These are phyloP conservation scores for Myxozyma neglecta DNA, from an alignment of 805 yeast genomes.

Conservation along the genomic window DNA sequence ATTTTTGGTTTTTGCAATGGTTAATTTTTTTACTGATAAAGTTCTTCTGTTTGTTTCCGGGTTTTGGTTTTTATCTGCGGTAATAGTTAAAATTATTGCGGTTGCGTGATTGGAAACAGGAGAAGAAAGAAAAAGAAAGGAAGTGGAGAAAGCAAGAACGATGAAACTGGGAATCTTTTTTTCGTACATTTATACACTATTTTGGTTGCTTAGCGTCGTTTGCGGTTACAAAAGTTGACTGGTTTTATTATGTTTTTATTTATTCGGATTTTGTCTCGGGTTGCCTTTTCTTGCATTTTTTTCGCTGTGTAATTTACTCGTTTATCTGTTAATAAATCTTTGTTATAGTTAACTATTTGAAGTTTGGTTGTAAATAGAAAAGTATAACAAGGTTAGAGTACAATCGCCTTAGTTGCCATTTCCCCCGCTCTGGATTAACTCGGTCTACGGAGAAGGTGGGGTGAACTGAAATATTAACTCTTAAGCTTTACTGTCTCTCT, in stretches of 20 bases:
- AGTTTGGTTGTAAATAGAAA: too few species aligned
- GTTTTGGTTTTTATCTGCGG: not conserved
- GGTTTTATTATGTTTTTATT: not conserved
- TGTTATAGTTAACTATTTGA: not conserved
- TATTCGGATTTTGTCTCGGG: not conserved
- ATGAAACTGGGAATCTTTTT: not conserved
- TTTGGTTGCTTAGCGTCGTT: not conserved
- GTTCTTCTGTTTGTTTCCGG: not conserved
- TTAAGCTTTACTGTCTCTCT: not conserved
- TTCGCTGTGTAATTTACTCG: not conserved
- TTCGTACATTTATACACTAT: not conserved
- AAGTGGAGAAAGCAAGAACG: not conserved
- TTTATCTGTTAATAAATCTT: not conserved
- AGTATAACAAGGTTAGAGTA: not conserved
- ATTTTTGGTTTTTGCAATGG: not conserved
- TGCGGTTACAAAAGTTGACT: slow-evolving; percentile 1
- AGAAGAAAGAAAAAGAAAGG: not conserved
- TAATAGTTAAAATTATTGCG: not conserved
- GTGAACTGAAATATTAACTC: not conserved
- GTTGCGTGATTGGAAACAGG: not conserved
- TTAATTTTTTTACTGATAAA: not conserved
- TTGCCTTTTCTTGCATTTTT: slow-evolving; percentile 4
- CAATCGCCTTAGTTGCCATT: not conserved
- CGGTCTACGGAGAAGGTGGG: not conserved
- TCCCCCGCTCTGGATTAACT: not conserved